Base-by-base conservation (phyloP, 1,139 yeast genomes). In the Hansenula lynferdii region DNA sequence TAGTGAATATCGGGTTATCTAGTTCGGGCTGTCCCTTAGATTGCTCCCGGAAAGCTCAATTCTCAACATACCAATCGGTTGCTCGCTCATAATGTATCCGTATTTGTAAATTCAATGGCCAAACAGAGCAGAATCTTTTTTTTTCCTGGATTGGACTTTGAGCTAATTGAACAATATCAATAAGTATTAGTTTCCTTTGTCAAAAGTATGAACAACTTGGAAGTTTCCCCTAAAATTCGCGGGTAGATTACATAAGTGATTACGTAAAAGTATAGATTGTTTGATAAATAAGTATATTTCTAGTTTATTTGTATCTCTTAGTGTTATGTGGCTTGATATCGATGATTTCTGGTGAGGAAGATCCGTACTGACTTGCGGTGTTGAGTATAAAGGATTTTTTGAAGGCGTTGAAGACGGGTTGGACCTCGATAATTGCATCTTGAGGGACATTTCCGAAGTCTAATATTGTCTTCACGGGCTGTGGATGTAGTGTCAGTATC, bases 381-480 rank as follows among this genome's bases (percentile, higher is more conserved):
- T 58, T 55, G 5, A 64, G 42, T 3, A 60, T 35, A 25, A 60
- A 50, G 5, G 54, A 36, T 8, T 47, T 34, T 20, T 48, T 42
- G 25, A 56, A 41, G 5, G 42, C 41, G 19, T 31, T 31, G 22
- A 49, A 44, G 6, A 42, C 31, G 6, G 69, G 66, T n/a, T 43
- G 36, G 14, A 63, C 48, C 38, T 63, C 67, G 41, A 64, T 60
- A 12, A 57, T 47, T 26, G 57, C 56, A 25, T 49, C 44, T 28
- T 55, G 50, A 23, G 48, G 40, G 7, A 41, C 39, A 6, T 47
- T 36, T 4, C 51, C 43, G 4, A 53, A 39, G 33, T 52, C 50
- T 15, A 40, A 44, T 22, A 37, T 35, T 28, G 31, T 39, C 40
- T 28, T 48, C 42, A 38, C 38, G 2, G 18, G 11, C 12, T 32